A percentile compares a stretch with the other conserved stretches of the same genome.
Conservation (phyloP, 2,329 filamentous ascomycete genomes). For the Neofusicoccum parvum region DNA sequence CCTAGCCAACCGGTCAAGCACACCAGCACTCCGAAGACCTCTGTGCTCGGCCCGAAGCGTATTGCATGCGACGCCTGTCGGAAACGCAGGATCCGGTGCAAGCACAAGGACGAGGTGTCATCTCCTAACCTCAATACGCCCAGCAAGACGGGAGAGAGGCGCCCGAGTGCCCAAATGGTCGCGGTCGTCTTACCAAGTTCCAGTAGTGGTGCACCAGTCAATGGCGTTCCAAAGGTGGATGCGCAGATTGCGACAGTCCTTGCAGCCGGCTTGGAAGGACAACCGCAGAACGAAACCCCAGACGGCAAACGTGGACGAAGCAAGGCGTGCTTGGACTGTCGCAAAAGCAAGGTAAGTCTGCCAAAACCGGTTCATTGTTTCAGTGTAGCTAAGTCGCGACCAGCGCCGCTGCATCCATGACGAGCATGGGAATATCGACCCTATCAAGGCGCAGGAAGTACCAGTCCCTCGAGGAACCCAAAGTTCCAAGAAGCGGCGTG, state of each 20-base stretch:
- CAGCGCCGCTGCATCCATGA: constrained; percentile 69
- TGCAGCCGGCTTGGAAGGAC: constrained; percentile 23
- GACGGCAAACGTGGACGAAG: constrained; percentile 60
- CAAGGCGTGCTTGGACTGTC: constrained; percentile 67
- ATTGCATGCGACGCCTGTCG: constrained; percentile 65
- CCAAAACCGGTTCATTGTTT: not conserved
- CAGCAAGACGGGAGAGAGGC: constrained; percentile 1
- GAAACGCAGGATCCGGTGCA: constrained; percentile 63
- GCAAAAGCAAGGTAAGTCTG: constrained; percentile 64
- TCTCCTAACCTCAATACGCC: not conserved
- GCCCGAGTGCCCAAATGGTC: constrained; percentile 17
- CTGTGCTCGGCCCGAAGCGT: constrained; percentile 61
- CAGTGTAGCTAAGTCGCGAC: constrained; percentile 26
- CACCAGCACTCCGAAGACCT: constrained; percentile 56
- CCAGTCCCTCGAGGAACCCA: constrained; percentile 61
- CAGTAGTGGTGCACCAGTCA: not conserved
- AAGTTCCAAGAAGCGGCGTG: constrained; percentile 58
- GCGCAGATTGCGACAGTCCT: constrained; percentile 17
- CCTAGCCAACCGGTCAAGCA: constrained; percentile 37
- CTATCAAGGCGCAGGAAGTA: constrained; percentile 63
- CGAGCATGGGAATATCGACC: constrained; percentile 65
- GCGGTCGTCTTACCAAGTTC: constrained; percentile 16
- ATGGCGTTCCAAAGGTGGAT: constrained; percentile 30
- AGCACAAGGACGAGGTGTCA: constrained; percentile 60
- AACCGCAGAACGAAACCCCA: constrained; percentile 35